Conservation (phyloP, 164 flowering plant genomes). For the Cinnamomum micranthum region DNA sequence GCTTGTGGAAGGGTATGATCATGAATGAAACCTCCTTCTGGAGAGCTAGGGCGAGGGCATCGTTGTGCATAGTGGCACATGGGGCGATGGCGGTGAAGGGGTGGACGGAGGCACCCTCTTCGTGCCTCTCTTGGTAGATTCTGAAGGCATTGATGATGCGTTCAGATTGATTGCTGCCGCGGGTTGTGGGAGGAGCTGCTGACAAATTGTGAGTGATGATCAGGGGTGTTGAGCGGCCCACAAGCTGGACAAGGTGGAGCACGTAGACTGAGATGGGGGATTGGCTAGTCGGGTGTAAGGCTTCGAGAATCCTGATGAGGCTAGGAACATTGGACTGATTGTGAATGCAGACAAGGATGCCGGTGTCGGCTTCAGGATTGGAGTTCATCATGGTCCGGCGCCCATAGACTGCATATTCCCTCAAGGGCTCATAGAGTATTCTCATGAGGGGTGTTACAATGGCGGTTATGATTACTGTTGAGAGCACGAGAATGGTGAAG, state of each 20-base stretch:
- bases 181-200: no score
- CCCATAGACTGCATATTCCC: conserved; percentile 36
- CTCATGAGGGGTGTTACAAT: conserved; percentile 43
- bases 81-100: conserved; percentile 24
- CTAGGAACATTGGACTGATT: conserved; percentile 37
- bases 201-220: conserved; percentile 16
- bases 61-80: conserved; percentile 31
- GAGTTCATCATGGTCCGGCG: conserved; percentile 61
- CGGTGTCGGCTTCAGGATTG: conserved; percentile 32
- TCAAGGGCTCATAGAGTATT: conserved; percentile 51
- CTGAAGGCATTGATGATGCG: conserved; percentile 27
- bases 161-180: not conserved
- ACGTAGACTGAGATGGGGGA: conserved; percentile 42
- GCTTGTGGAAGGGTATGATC: conserved; percentile 32
- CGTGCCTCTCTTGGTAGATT: conserved; percentile 11
- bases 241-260: conserved; percentile 47
- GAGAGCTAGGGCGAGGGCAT: conserved; percentile 24
- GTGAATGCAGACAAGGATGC: conserved; percentile 41
- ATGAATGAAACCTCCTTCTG: conserved; percentile 22
- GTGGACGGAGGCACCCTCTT: conserved; percentile 6
- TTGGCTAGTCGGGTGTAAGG: conserved; percentile 31
- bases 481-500: conserved; percentile 44
- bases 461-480: conserved; percentile 25
- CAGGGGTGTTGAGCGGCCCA: conserved; percentile 27
- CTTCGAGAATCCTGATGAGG: conserved; percentile 43